Evolutionary conservation across 352 stramenopile genomes (phyloP), one percentile per base, ranked within the genome.

Genomic region (Globisporangium okanoganense): DNA sequence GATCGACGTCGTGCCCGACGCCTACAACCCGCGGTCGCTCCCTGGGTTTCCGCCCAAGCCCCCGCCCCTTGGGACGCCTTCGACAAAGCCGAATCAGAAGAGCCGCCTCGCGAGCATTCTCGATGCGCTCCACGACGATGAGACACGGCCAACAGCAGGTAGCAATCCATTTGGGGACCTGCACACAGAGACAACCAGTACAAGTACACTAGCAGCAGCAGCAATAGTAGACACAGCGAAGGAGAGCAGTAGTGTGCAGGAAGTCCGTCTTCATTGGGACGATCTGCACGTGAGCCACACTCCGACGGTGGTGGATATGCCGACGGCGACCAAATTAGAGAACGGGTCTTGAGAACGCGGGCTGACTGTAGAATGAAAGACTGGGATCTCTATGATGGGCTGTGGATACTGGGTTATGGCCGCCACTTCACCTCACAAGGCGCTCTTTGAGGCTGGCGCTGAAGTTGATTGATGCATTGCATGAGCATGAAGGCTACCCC

Each of bases 1-100:
- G 18, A 43, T 56, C n/a, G 64, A 77, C 22, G 74, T 92, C 38
- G 43, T 61, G 22, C 72, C 72, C 2, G 68, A 73, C n/a, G 70
- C 83, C 24, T 74, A 90, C 52, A 63, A 66, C 8, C 68, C 73
- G 54, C 73, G 76, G 24, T 66, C 76, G 8, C 58, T 92, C 14
- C 69, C 76, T 6, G 67, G 73, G 1, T 90, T 79, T 48, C 80
- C 74, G 0, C 29, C 70, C 29, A 81, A 75, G 33, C 35, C 10
- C 9, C 22, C 1, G 29, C n/a, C 3, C 10, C 16, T 6, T 55
- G n/a, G n/a, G n/a, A n/a, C n/a, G n/a, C n/a, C n/a, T n/a, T n/a
- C n/a, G n/a, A 40, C 27, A 2, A 27, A 29, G 24, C 16, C 33
- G 12, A 36, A 51, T 8, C 24, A 50, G 31, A 38, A 44, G 27